A percentile compares a stretch with the other conserved stretches of the same genome.
These are phyloP conservation scores for Boletus reticulatus DNA, from an alignment of 768 basidiomycete genomes.

Conservation along the genomic window DNA sequence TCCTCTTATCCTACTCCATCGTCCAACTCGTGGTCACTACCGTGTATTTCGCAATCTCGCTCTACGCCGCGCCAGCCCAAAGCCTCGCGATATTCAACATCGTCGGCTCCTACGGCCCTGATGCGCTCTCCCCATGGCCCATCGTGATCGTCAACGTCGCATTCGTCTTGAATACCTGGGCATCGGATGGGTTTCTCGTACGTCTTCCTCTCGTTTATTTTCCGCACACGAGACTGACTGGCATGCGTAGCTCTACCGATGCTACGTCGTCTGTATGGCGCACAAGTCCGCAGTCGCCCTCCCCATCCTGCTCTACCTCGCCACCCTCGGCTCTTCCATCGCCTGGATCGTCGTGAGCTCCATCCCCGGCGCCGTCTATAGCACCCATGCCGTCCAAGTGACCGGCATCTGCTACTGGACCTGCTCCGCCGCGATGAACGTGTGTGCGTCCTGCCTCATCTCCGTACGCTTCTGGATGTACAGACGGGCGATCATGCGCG, in stretches of 20 bases:
- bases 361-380: conserved; percentile 16
- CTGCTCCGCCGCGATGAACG: conserved; percentile 14
- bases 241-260: conserved; percentile 19
- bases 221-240: neutral
- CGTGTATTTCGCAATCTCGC: conserved; percentile 18
- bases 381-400: conserved; percentile 11
- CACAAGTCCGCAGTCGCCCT: neutral
- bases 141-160: conserved; percentile 4
- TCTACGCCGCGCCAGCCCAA: conserved; percentile 17
- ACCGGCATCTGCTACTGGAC: conserved; percentile 14
- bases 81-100: conserved; percentile 11
- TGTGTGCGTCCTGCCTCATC: conserved; percentile 17
- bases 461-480: conserved; percentile 17
- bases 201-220: neutral
- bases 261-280: conserved; percentile 18
- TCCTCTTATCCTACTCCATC: conserved; percentile 12
- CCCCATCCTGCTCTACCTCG: conserved; percentile 15
- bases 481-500: conserved; percentile 7
- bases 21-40: conserved; percentile 19
- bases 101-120: neutral
- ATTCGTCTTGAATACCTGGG: conserved; percentile 22
- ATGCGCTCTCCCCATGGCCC: conserved; percentile 19
- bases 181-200: conserved; percentile 24
- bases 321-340: conserved; percentile 13
- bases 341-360: conserved; percentile 17